A percentile compares a stretch with the other conserved stretches of the same genome.
Conservation (phyloP, 2,329 filamentous ascomycete species). For the Huntiella abstrusa region DNA sequence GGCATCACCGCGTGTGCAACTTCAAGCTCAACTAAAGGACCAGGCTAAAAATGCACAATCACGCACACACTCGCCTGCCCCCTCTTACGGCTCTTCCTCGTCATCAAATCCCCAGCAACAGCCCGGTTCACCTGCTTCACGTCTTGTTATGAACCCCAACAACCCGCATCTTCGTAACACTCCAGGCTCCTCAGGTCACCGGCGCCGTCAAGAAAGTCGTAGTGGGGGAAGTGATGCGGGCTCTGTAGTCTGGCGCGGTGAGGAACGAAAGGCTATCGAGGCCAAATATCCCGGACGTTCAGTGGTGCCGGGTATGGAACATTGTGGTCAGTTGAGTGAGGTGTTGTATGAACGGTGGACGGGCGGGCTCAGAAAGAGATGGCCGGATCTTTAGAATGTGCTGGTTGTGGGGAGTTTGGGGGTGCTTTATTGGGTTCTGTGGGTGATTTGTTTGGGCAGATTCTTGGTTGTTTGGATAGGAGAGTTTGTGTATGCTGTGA, state of each 20-base stretch:
- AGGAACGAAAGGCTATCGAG: constrained; percentile 20
- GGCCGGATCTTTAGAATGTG: constrained; percentile 29
- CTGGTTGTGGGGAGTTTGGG: not conserved
- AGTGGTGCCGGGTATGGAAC: constrained; percentile 61
- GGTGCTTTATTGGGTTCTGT: too few species aligned
- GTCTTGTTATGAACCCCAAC: constrained; percentile 58
- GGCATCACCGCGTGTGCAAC: constrained; percentile 1
- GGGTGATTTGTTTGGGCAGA: too few species aligned
- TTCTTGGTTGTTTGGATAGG: too few species aligned
- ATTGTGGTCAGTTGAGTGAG: constrained; percentile 73
- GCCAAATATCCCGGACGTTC: constrained; percentile 36
- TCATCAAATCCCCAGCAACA: constrained; percentile 13
- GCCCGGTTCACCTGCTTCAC: constrained; percentile 25
- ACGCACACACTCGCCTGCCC: constrained; percentile 8
- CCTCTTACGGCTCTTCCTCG: not conserved
- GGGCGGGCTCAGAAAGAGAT: constrained; percentile 57
- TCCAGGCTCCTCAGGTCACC: constrained; percentile 32
- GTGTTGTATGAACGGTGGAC: constrained; percentile 84
- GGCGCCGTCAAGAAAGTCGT: constrained; percentile 37
- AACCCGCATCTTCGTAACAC: constrained; percentile 58
- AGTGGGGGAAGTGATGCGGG: constrained; percentile 23
- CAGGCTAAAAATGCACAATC: constrained; percentile 12
- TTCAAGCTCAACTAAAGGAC: not conserved
- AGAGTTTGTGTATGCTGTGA: too few species aligned
- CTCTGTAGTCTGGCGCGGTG: constrained; percentile 7